Conservation (phyloP, 139 green algal genomes). For the Auxenochlorella pyrenoidosa region DNA sequence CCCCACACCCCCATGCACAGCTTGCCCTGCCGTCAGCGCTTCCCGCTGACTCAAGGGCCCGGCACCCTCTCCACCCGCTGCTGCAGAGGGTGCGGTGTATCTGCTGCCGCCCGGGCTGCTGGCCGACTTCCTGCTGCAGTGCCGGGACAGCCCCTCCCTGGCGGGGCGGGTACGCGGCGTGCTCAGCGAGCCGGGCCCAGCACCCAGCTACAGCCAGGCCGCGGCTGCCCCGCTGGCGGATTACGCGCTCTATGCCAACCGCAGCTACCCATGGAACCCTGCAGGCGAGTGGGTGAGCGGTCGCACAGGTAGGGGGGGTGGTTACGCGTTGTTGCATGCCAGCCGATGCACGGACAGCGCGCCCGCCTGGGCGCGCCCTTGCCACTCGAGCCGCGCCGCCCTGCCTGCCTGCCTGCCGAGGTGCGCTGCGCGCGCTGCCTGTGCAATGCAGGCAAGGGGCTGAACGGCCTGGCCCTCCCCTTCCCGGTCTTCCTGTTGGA, state of each 20-base stretch:
- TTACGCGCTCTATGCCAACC: conserved; percentile 44
- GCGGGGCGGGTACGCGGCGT: conserved; percentile 22
- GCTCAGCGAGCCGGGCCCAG: conserved; percentile 39
- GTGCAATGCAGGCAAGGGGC: not conserved
- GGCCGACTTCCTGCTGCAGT: conserved; percentile 30
- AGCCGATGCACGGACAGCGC: too few relatives aligned
- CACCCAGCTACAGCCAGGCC: conserved; percentile 5
- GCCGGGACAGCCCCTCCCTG: not conserved
- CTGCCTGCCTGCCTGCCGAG: too few relatives aligned
- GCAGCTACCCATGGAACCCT: conserved; percentile 58
- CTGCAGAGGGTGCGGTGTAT: conserved; percentile 14
- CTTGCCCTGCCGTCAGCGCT: too few relatives aligned
- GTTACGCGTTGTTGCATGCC: too few relatives aligned
- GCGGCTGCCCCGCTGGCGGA: conserved; percentile 26
- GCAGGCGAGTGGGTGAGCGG: not conserved
- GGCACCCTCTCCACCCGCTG: too few relatives aligned
- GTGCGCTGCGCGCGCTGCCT: too few relatives aligned
- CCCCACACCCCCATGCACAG: too few relatives aligned
- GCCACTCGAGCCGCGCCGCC: too few relatives aligned
- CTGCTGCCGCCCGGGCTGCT: conserved; percentile 39
- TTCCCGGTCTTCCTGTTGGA: conserved; percentile 49
- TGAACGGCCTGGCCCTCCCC: conserved; percentile 19
- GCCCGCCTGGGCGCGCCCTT: too few relatives aligned
- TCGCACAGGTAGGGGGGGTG: too few relatives aligned
- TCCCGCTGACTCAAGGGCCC: too few relatives aligned